Evolutionary conservation across 768 basidiomycete species (phyloP).

Genomic region (Hemileccinum impolitum): DNA sequence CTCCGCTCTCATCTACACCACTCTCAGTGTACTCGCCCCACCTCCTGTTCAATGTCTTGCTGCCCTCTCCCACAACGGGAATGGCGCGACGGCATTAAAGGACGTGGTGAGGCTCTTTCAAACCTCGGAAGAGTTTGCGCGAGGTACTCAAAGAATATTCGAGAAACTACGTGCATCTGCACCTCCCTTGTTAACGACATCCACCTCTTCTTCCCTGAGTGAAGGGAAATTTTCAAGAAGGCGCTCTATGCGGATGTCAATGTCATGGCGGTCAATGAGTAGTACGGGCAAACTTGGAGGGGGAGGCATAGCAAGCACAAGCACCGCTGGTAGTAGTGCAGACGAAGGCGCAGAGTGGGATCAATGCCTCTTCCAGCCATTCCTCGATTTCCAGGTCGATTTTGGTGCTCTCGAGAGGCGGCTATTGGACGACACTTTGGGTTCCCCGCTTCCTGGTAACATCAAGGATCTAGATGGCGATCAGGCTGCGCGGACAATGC

Average conservation of each 20-base stretch:
- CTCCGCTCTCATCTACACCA: constrained; percentile 78
- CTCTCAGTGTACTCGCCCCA: constrained; percentile 75
- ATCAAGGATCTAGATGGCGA: constrained; percentile 30
- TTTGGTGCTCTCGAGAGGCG: constrained; percentile 77
- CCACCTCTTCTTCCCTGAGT: constrained; percentile 17
- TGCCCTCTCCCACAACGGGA: constrained; percentile 58
- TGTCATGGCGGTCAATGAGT: constrained; percentile 51
- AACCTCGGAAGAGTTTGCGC: constrained; percentile 81
- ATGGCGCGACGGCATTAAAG: constrained; percentile 55
- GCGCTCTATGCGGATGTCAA: constrained; percentile 62
- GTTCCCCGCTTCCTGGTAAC: constrained; percentile 38
- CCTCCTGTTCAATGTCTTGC: constrained; percentile 78
- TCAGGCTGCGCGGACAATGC: constrained; percentile 57
- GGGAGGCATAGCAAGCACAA: constrained; percentile 8
- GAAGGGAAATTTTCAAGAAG: constrained; percentile 40
- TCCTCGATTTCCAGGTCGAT: constrained; percentile 85
- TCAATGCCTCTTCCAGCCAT: constrained; percentile 88
- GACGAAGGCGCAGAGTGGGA: constrained; percentile 69
- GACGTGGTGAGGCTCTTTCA: constrained; percentile 71
- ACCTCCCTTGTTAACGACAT: constrained; percentile 17
- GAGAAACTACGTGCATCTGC: constrained; percentile 58
- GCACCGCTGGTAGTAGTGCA: background rate
- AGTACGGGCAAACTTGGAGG: constrained; percentile 18
- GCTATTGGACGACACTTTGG: constrained; percentile 57
- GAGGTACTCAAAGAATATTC: constrained; percentile 67